These are phyloP conservation scores for Auxenochlorella pyrenoidosa DNA, from an alignment of 139 green algal genomes.

Conservation along the genomic window DNA sequence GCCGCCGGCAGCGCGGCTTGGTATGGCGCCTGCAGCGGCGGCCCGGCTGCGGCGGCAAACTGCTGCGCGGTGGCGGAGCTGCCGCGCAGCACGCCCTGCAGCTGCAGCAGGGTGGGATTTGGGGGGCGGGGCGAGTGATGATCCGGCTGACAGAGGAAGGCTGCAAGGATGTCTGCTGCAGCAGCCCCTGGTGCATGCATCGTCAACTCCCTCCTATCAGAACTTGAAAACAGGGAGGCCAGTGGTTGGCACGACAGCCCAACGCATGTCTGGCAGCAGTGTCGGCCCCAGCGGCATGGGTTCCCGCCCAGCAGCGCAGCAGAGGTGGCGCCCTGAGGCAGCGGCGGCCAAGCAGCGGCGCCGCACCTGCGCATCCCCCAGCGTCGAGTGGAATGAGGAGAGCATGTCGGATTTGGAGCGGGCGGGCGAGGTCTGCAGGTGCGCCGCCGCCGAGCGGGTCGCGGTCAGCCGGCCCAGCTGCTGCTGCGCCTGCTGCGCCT, in stretches of 20 bases:
- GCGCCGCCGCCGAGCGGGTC: not conserved
- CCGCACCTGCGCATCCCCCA: slow-evolving; percentile 4
- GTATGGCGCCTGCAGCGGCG: not conserved
- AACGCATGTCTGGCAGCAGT: too few relatives aligned
- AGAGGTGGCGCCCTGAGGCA: not conserved
- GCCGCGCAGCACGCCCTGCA: slow-evolving; percentile 18
- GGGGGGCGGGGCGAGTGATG: too few relatives aligned
- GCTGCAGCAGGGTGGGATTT: not conserved
- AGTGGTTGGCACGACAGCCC: too few relatives aligned
- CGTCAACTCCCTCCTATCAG: too few relatives aligned
- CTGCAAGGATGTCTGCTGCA: too few relatives aligned
- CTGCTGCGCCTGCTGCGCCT: not conserved
- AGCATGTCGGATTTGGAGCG: slow-evolving; percentile 25
- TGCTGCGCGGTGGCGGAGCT: not conserved
- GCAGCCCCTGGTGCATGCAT: too few relatives aligned
- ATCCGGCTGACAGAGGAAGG: too few relatives aligned
- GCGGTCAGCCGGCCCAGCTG: not conserved
- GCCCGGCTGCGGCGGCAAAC: not conserved
- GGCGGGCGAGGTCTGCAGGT: not conserved
- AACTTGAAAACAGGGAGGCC: too few relatives aligned
- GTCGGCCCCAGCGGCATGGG: too few relatives aligned
- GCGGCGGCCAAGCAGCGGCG: not conserved
- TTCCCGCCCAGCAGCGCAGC: too few relatives aligned
- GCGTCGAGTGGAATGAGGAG: slow-evolving; percentile 4
- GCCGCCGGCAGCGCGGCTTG: not conserved